These are phyloP conservation scores for Wallacemonas collosoma DNA, from an alignment of 208 protist genomes.

Conservation along the genomic window DNA sequence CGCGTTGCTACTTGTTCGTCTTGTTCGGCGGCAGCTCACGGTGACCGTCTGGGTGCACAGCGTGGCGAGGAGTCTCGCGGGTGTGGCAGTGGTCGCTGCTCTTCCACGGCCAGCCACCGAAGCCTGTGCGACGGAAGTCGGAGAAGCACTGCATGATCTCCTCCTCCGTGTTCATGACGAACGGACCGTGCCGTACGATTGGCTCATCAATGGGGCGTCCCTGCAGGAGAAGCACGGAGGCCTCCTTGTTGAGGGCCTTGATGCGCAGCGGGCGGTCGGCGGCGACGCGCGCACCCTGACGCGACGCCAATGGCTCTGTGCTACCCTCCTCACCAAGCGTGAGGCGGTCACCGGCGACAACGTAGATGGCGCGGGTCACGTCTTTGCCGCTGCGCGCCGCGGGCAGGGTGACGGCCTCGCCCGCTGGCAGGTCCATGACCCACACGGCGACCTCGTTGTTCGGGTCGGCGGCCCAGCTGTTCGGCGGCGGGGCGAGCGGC, in stretches of 20 bases:
- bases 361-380: constrained; percentile 45
- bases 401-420: constrained; percentile 32
- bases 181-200: constrained; percentile 91
- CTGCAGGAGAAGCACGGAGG: constrained; percentile 58
- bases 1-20: background rate
- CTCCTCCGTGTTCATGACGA: constrained; percentile 94
- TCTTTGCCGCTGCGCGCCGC: constrained; percentile 23
- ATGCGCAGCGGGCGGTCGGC: constrained; percentile 28
- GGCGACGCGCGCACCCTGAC: constrained; percentile 33
- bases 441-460: constrained; percentile 51
- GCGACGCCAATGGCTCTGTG: constrained; percentile 11
- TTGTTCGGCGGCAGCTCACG: constrained; percentile 35
- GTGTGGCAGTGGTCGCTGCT: constrained; percentile 44
- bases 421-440: constrained; percentile 36
- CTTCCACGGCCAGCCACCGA: constrained; percentile 66
- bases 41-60: constrained; percentile 32
- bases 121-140: constrained; percentile 70
- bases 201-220: constrained; percentile 82
- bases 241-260: constrained; percentile 23
- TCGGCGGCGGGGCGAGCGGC: constrained; percentile 54
- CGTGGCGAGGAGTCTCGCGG: constrained; percentile 42
- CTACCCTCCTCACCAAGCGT: constrained; percentile 4
- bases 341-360: constrained; percentile 32
- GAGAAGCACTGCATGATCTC: constrained; percentile 88
- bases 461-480: constrained; percentile 51